Conservation (phyloP, 768 basidiomycete genomes). For the Mycena filopes region DNA sequence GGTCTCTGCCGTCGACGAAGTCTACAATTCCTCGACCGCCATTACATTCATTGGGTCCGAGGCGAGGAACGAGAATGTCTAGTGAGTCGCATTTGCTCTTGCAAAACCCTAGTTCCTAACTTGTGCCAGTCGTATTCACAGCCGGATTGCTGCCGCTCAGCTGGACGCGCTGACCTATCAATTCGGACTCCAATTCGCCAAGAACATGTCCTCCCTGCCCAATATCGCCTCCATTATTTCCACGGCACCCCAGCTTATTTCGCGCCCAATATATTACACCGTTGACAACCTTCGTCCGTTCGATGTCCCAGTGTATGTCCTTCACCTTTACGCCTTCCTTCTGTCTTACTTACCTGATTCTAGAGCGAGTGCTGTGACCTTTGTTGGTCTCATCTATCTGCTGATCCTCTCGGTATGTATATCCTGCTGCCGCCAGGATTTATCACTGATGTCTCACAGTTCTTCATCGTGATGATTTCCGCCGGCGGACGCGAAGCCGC, state of each 20-base stretch:
- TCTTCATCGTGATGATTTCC: conserved; percentile 40
- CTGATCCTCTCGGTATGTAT: conserved; percentile 50
- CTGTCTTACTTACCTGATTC: no score
- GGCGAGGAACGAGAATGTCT: conserved; percentile 18
- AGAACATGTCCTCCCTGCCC: conserved; percentile 4
- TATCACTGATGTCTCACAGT: no score
- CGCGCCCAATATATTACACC: conserved; percentile 45
- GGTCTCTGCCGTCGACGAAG: not conserved
- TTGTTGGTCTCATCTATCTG: conserved; percentile 49
- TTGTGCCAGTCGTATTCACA: not conserved
- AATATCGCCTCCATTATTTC: conserved; percentile 36
- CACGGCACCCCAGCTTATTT: conserved; percentile 49
- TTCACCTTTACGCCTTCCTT: not conserved
- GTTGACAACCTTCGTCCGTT: conserved; percentile 52
- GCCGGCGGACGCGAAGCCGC: conserved; percentile 45
- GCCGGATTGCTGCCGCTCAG: not conserved
- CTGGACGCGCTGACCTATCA: conserved; percentile 35
- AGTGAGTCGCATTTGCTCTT: conserved; percentile 51
- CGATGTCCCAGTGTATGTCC: conserved; percentile 46
- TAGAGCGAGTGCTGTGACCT: no score
- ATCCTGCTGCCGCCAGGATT: conserved; percentile 27
- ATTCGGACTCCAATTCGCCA: conserved; percentile 39
- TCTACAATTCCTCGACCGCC: conserved; percentile 5
- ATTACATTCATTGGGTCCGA: conserved; percentile 21
- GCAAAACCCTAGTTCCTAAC: no score